Evolutionary conservation across 2,329 filamentous ascomycete genomes (phyloP).

Genomic region (Colletotrichum sp.): DNA sequence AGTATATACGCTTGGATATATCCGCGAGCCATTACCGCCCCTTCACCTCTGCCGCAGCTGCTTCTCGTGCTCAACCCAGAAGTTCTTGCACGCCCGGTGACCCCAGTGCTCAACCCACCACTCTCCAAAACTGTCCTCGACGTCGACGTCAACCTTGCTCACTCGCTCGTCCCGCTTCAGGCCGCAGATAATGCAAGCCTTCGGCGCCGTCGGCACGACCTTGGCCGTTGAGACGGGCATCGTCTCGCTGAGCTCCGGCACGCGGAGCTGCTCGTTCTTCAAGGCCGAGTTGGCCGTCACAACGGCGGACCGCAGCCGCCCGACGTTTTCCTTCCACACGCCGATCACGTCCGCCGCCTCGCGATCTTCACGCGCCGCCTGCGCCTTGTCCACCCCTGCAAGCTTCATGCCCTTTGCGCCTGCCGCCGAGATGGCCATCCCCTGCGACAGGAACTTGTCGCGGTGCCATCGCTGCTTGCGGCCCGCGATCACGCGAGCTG

Average conservation of each 20-base stretch:
- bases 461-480: conserved; percentile 90
- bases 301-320: conserved; percentile 75
- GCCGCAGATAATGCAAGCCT: conserved; percentile 84
- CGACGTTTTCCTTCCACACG: conserved; percentile 77
- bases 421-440: conserved; percentile 84
- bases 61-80: conserved; percentile 81
- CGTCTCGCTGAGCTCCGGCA: conserved; percentile 76
- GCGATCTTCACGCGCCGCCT: conserved; percentile 82
- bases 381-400: conserved; percentile 81
- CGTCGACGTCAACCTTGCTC: conserved; percentile 72
- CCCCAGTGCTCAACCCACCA: conserved; percentile 96
- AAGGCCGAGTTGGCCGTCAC: conserved; percentile 63
- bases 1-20: neutral
- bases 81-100: conserved; percentile 78
- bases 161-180: conserved; percentile 87
- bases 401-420: conserved; percentile 91
- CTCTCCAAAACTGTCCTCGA: conserved; percentile 92
- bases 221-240: conserved; percentile 73
- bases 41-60: conserved; percentile 69
- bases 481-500: conserved; percentile 82
- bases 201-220: conserved; percentile 74
- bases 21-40: neutral
- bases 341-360: conserved; percentile 80
- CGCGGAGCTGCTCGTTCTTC: conserved; percentile 41
- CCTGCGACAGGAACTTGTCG: conserved; percentile 82